Conservation (phyloP, 2,329 filamentous ascomycete species). For the Setomelanomma holmii region DNA sequence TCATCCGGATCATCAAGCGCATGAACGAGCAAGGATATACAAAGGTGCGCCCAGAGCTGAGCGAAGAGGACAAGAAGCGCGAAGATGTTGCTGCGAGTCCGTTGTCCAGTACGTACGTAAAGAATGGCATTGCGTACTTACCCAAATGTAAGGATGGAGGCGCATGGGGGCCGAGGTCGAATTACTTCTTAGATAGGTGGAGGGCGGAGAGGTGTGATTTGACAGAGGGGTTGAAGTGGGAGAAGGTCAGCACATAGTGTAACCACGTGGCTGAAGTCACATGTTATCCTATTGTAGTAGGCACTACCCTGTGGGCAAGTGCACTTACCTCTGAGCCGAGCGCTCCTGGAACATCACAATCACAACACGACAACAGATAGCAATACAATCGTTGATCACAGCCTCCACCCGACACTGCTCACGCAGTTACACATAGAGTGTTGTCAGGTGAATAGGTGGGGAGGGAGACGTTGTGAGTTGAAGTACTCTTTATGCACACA, state of each 20-base stretch:
- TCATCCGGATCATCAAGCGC: conserved; percentile 59
- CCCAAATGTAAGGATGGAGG: conserved; percentile 57
- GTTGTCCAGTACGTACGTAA: conserved; percentile 61
- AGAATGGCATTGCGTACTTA: conserved; percentile 48
- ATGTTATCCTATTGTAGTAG: too few species aligned
- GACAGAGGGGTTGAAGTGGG: conserved; percentile 50
- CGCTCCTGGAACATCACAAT: too few species aligned
- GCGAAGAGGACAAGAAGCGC: conserved; percentile 47
- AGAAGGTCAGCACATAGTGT: conserved; percentile 25
- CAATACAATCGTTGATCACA: too few species aligned
- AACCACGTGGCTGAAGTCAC: too few species aligned
- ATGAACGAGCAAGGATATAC: conserved; percentile 56
- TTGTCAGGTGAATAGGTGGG: too few species aligned
- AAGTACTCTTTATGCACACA: too few species aligned
- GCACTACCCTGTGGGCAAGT: too few species aligned
- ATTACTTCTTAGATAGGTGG: conserved; percentile 55
- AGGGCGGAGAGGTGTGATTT: conserved; percentile 53
- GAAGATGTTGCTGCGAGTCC: conserved; percentile 51
- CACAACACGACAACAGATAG: too few species aligned
- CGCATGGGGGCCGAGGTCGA: conserved; percentile 53
- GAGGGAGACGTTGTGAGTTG: too few species aligned
- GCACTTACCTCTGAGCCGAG: too few species aligned
- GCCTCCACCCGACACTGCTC: too few species aligned
- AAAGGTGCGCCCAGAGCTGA: conserved; percentile 54
- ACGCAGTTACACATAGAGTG: too few species aligned